Conservation (phyloP, 305 asterid genomes). For the Fraxinus paxiana region DNA sequence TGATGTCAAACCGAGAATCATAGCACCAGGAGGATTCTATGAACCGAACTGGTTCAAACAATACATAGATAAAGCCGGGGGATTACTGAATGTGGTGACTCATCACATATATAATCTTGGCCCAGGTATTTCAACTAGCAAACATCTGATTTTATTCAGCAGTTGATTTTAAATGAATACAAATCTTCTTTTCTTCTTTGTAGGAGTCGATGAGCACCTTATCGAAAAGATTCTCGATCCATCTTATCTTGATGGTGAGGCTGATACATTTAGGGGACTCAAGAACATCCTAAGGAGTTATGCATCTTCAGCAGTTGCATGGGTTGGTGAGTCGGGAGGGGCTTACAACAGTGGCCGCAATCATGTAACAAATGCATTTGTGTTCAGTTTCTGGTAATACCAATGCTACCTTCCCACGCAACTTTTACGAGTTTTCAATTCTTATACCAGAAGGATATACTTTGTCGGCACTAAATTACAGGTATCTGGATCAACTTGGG, state of each 20-base stretch:
- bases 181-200: not conserved
- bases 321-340: slow-evolving; percentile 20
- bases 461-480: not conserved
- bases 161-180: not conserved
- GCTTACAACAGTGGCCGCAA: slow-evolving; percentile 16
- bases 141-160: not conserved
- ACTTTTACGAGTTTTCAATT: not conserved
- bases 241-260: slow-evolving; percentile 16
- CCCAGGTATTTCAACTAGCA: slow-evolving; percentile 30
- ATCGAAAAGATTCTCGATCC: slow-evolving; percentile 6
- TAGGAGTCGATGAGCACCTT: slow-evolving; percentile 3
- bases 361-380: slow-evolving; percentile 16
- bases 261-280: slow-evolving; percentile 1
- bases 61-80: slow-evolving; percentile 22
- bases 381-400: slow-evolving; percentile 12
- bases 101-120: slow-evolving; percentile 56
- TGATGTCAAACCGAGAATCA: slow-evolving; percentile 30
- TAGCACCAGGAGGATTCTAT: slow-evolving; percentile 51
- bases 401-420: not conserved
- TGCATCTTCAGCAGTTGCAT: slow-evolving; percentile 5
- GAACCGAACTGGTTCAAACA: slow-evolving; percentile 38
- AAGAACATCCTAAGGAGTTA: not conserved
- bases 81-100: slow-evolving; percentile 34
- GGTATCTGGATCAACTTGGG: slow-evolving; percentile 22
- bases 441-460: not conserved